Evolutionary conservation across 2,329 filamentous ascomycete species (phyloP).

Genomic region (Fusarium sp.): DNA sequence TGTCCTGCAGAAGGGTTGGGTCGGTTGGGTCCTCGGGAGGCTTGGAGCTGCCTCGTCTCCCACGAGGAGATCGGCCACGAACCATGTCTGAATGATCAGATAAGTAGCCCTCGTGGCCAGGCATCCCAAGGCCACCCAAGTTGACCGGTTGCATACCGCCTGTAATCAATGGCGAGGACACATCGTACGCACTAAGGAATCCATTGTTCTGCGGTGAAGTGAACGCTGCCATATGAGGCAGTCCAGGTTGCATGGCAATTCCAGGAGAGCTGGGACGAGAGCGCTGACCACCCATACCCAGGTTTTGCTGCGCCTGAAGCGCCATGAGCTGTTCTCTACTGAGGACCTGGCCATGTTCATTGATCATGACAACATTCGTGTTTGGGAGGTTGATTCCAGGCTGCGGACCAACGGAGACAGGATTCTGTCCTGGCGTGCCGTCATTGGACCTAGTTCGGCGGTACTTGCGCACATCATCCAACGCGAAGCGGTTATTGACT

Average conservation of each 20-base stretch:
- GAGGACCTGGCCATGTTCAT: constrained; percentile 88
- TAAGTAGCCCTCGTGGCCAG: constrained; percentile 83
- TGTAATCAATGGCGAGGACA: constrained; percentile 73
- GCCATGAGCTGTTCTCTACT: constrained; percentile 86
- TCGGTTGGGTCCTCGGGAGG: constrained; percentile 98
- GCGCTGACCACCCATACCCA: constrained; percentile 72
- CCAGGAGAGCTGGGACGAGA: constrained; percentile 92
- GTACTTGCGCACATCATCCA: constrained; percentile 97
- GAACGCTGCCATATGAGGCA: constrained; percentile 75
- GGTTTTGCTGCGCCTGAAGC: constrained; percentile 74
- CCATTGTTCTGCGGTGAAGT: constrained; percentile 93
- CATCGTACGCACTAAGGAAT: constrained; percentile 89
- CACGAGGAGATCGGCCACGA: constrained; percentile 90
- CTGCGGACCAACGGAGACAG: constrained; percentile 73
- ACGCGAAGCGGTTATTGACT: constrained; percentile 96
- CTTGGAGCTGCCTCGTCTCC: constrained; percentile 93
- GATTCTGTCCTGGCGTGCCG: constrained; percentile 67
- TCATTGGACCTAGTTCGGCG: constrained; percentile 91
- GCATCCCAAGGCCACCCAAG: constrained; percentile 75
- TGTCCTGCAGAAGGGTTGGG: constrained; percentile 87
- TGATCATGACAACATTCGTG: constrained; percentile 90
- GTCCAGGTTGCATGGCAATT: constrained; percentile 76
- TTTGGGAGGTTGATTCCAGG: constrained; percentile 68
- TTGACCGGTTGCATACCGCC: constrained; percentile 76
- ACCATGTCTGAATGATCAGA: constrained; percentile 94